These are phyloP conservation scores for Parastagonospora avenae DNA, from an alignment of 2,329 filamentous ascomycete species.

Conservation along the genomic window DNA sequence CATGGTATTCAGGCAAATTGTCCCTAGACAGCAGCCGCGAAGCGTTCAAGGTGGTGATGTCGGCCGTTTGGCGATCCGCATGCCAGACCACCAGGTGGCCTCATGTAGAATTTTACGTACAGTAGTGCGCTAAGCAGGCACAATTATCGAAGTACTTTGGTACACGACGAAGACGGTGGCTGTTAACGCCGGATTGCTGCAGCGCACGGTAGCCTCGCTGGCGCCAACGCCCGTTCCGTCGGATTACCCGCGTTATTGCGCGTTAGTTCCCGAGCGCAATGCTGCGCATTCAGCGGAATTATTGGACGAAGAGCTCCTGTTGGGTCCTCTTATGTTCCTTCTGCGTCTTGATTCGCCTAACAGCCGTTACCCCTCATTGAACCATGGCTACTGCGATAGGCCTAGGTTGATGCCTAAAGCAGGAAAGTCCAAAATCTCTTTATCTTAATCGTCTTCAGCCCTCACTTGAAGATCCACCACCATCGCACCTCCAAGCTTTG, in stretches of 20 bases:
- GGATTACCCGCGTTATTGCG: slow-evolving; percentile 1
- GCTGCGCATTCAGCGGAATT: neutral
- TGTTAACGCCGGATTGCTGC: neutral
- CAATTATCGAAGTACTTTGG: too few relatives aligned
- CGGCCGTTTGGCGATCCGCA: too few relatives aligned
- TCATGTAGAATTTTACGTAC: too few relatives aligned
- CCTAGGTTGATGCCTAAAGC: neutral
- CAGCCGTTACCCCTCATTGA: neutral
- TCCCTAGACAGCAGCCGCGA: neutral
- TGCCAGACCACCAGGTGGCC: too few relatives aligned
- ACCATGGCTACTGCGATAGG: neutral
- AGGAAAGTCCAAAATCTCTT: neutral
- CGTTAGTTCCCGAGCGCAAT: slow-evolving; percentile 2
- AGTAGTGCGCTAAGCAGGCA: too few relatives aligned
- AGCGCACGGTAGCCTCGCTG: neutral
- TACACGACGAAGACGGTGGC: neutral
- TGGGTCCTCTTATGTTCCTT: neutral
- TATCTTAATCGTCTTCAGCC: slow-evolving; percentile 2
- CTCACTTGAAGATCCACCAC: neutral
- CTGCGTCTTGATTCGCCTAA: neutral
- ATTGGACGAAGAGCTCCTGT: neutral
- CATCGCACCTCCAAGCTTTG: slow-evolving; percentile 8
- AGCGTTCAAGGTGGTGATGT: too few relatives aligned
- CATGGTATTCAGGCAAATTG: slow-evolving; percentile 6
- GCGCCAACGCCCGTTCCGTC: slow-evolving; percentile 6